Conservation (phyloP, 768 basidiomycete genomes). For the Lactifluus rugatus region DNA sequence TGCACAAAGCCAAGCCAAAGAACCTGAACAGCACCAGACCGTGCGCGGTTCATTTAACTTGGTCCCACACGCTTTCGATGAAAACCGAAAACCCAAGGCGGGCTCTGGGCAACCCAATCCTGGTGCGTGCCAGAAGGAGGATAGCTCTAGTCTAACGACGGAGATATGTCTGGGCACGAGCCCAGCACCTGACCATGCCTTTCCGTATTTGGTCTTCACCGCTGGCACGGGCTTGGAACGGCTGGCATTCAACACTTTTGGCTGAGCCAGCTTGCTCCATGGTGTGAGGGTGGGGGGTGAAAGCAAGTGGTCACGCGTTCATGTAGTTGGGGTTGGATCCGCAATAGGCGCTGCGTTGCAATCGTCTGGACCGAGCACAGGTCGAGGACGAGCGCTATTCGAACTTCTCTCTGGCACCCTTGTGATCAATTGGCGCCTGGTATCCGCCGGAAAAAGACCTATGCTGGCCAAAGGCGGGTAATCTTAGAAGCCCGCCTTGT, state of each 20-base stretch:
- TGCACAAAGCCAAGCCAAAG: neutral
- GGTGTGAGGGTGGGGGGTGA: neutral
- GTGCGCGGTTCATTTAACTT: neutral
- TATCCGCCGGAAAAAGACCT: neutral
- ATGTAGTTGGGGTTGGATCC: neutral
- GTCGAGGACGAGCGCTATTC: neutral
- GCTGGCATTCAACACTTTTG: neutral
- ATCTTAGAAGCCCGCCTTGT: neutral
- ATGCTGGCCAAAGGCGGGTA: neutral
- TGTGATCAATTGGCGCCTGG: neutral
- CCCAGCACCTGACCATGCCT: neutral
- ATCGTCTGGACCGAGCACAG: neutral
- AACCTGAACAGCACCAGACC: neutral
- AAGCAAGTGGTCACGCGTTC: neutral
- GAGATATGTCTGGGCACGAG: conserved; percentile 1
- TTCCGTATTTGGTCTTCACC: neutral
- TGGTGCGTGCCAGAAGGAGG: neutral
- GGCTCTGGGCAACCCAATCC: neutral
- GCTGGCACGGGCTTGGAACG: neutral
- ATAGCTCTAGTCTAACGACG: neutral
- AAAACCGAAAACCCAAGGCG: neutral
- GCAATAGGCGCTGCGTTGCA: neutral
- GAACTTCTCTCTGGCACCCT: neutral
- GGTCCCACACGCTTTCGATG: neutral
- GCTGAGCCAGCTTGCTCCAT: neutral